phyloP scores from a whole-genome alignment of 164 flowering plant genomes.

The Santalum album region DNA sequence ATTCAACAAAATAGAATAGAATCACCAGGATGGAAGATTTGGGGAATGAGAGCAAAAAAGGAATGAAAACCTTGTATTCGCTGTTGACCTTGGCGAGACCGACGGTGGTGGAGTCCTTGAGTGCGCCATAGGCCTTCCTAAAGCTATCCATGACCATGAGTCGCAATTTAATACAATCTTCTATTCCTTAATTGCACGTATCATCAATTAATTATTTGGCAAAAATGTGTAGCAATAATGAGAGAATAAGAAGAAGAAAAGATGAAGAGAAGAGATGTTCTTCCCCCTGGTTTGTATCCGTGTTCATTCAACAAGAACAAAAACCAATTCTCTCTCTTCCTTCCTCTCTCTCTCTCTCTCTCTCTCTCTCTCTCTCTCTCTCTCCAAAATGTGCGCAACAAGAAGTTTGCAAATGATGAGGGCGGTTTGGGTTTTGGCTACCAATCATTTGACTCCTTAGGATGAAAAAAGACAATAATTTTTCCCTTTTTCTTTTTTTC shows the following conservation, averaged over 20 bases:
- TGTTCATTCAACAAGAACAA: background rate
- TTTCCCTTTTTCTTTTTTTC: too few relatives aligned
- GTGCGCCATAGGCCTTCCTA: constrained; percentile 47
- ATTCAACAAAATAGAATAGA: background rate
- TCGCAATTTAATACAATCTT: too few relatives aligned
- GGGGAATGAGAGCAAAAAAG: background rate
- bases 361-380: constrained; percentile 2
- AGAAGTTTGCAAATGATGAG: background rate
- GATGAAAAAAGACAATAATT: too few relatives aligned
- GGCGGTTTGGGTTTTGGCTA: background rate
- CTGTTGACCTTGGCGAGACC: constrained; percentile 58
- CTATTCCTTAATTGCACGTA: background rate
- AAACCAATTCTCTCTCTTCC: constrained; percentile 1
- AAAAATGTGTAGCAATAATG: background rate
- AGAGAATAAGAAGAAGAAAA: background rate
- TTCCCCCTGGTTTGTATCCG: background rate
- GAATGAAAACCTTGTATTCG: constrained; percentile 38
- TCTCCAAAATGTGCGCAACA: constrained; percentile 14
- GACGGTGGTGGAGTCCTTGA: constrained; percentile 51
- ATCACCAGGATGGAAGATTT: background rate
- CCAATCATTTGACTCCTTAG: background rate
- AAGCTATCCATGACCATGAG: constrained; percentile 22
- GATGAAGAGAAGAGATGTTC: background rate
- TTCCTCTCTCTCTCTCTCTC: constrained; percentile 3
- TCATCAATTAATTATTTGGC: background rate